Conservation (phyloP, 1,139 yeast genomes). For the Saccharomyces hybrid region DNA sequence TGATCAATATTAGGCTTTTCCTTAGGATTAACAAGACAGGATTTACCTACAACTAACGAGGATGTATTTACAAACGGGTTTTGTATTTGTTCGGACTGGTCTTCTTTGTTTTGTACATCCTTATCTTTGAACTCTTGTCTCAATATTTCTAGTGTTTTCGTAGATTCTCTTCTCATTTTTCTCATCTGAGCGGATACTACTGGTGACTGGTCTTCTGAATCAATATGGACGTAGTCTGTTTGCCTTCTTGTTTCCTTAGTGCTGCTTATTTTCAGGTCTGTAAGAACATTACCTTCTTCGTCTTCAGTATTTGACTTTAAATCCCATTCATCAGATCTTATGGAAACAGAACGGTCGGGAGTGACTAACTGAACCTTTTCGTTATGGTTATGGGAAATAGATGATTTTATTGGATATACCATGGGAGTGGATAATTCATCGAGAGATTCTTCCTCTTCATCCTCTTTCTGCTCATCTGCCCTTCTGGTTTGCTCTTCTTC, state of each 20-base stretch:
- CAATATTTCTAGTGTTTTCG: slow-evolving; percentile 13
- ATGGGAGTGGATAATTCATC: background rate
- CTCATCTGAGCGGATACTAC: slow-evolving; percentile 22
- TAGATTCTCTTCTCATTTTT: slow-evolving; percentile 16
- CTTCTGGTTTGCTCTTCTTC: background rate
- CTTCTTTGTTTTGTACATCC: slow-evolving; percentile 1
- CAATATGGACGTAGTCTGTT: slow-evolving; percentile 2
- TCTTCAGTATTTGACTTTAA: slow-evolving; percentile 8
- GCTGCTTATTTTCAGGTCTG: slow-evolving; percentile 1
- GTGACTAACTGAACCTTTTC: slow-evolving; percentile 7
- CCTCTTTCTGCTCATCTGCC: background rate
- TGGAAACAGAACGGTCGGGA: slow-evolving; percentile 16
- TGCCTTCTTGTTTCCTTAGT: slow-evolving; percentile 7
- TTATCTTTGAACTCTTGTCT: slow-evolving; percentile 9
- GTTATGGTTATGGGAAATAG: background rate
- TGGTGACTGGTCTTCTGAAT: slow-evolving; percentile 20
- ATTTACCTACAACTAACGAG: background rate
- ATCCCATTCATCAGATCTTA: slow-evolving; percentile 17
- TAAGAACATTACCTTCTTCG: slow-evolving; percentile 1
- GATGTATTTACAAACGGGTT: background rate
- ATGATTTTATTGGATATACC: slow-evolving; percentile 5
- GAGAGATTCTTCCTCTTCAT: slow-evolving; percentile 1
- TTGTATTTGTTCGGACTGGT: background rate
- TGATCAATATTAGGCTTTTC: slow-evolving; percentile 2
- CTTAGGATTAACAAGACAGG: background rate